Evolutionary conservation across 257 asterid genomes (phyloP).

Genomic region (Solanum ossicruentum): DNA sequence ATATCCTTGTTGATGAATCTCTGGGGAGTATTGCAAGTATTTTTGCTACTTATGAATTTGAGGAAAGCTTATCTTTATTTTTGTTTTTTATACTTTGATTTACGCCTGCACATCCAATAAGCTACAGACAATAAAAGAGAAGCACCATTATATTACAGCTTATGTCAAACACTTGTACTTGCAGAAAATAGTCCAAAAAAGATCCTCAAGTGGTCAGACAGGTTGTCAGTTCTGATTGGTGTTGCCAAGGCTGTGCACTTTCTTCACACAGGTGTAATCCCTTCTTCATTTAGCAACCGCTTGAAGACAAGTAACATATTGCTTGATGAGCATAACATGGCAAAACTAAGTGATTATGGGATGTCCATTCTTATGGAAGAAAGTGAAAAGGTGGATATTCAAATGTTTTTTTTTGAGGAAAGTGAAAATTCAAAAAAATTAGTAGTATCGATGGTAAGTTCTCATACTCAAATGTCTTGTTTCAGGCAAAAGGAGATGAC

Average conservation of each 20-base stretch:
- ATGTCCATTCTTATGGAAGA: conserved; percentile 78
- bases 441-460: conserved; percentile 6
- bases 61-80: not conserved
- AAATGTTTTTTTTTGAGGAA: not conserved
- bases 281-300: conserved; percentile 57
- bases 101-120: not conserved
- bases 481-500: conserved; percentile 56
- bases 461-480: conserved; percentile 14
- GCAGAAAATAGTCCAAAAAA: conserved; percentile 58
- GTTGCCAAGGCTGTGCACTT: conserved; percentile 88
- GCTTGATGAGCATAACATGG: conserved; percentile 70
- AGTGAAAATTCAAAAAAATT: not conserved
- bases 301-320: conserved; percentile 70
- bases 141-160: not conserved
- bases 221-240: conserved; percentile 74
- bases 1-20: not conserved
- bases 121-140: not conserved
- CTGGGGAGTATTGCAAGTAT: not conserved
- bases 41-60: not conserved
- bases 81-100: not conserved
- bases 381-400: conserved; percentile 29
- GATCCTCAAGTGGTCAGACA: conserved; percentile 74
- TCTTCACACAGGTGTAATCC: conserved; percentile 83
- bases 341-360: conserved; percentile 90
- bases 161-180: conserved; percentile 4